These are phyloP conservation scores for Coelastrella sp. DNA, from an alignment of 139 green algal species.

Conservation along the genomic window DNA sequence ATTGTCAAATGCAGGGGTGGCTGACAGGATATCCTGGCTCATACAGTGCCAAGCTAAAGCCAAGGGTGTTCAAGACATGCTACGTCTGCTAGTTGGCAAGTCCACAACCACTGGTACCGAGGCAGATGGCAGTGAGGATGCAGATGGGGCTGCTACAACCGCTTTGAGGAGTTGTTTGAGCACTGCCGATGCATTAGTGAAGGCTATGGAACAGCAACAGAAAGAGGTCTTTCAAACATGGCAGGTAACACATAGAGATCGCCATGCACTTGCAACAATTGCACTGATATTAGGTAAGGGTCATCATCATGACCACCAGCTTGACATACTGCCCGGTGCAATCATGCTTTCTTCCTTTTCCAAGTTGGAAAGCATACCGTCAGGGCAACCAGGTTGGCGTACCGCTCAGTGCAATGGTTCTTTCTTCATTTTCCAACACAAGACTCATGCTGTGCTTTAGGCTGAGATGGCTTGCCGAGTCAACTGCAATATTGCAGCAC, in stretches of 20 bases:
- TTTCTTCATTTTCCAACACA: too few species aligned
- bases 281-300: neutral
- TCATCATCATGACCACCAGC: too few species aligned
- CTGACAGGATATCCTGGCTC: slow-evolving; percentile 1
- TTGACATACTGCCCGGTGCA: too few species aligned
- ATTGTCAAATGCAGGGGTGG: neutral
- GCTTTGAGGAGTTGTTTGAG: slow-evolving; percentile 58
- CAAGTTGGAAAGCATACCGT: too few species aligned
- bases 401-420: too few species aligned
- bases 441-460: too few species aligned
- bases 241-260: slow-evolving; percentile 33
- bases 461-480: too few species aligned
- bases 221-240: slow-evolving; percentile 59
- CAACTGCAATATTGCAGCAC: too few species aligned
- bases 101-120: neutral
- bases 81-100: slow-evolving; percentile 19
- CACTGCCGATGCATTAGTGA: slow-evolving; percentile 54
- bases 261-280: neutral
- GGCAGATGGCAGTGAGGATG: neutral
- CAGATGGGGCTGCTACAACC: neutral
- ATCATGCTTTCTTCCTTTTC: too few species aligned
- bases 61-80: neutral
- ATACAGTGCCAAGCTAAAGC: slow-evolving; percentile 39
- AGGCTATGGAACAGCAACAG: slow-evolving; percentile 61
- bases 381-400: too few species aligned